Conservation (phyloP, 1,284 basidiomycete species). For the Ceratobasidium sp. region DNA sequence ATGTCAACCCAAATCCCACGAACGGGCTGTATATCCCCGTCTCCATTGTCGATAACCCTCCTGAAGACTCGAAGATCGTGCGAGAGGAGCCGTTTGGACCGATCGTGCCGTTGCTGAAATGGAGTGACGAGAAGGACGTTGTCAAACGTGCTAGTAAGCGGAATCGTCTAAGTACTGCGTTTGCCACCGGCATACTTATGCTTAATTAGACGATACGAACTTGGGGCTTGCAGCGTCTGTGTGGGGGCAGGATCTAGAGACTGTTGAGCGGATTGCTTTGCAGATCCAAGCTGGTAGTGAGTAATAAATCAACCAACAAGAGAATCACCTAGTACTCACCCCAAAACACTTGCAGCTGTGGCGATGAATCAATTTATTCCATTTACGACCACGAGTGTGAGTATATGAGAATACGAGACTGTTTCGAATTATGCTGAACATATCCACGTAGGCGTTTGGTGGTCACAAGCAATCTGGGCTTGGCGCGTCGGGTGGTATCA, state of each 20-base stretch:
- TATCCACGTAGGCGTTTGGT: too few relatives aligned
- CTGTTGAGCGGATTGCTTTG: constrained; percentile 31
- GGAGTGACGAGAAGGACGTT: constrained; percentile 3
- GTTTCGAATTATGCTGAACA: too few relatives aligned
- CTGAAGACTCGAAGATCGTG: neutral
- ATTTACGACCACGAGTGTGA: neutral
- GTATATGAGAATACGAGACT: too few relatives aligned
- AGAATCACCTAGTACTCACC: neutral
- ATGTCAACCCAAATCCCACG: constrained; percentile 29
- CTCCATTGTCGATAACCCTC: constrained; percentile 4
- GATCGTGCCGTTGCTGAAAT: neutral
- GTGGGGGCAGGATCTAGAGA: constrained; percentile 32
- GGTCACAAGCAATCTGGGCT: too few relatives aligned
- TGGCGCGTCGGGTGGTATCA: too few relatives aligned
- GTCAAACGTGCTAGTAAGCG: neutral
- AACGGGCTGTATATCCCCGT: constrained; percentile 1
- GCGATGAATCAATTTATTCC: constrained; percentile 21
- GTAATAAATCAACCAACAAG: neutral
- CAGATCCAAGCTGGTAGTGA: constrained; percentile 25
- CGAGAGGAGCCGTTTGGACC: constrained; percentile 5
- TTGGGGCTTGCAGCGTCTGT: constrained; percentile 23
- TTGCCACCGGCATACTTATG: too few relatives aligned
- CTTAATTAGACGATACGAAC: constrained; percentile 24
- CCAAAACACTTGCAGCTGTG: neutral
- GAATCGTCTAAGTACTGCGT: neutral